Percentiles rank a stretch among this genome's conserved stretches.
Evolutionary conservation across 768 basidiomycete genomes (phyloP).

Genomic region (Filobasidium wieringae): DNA sequence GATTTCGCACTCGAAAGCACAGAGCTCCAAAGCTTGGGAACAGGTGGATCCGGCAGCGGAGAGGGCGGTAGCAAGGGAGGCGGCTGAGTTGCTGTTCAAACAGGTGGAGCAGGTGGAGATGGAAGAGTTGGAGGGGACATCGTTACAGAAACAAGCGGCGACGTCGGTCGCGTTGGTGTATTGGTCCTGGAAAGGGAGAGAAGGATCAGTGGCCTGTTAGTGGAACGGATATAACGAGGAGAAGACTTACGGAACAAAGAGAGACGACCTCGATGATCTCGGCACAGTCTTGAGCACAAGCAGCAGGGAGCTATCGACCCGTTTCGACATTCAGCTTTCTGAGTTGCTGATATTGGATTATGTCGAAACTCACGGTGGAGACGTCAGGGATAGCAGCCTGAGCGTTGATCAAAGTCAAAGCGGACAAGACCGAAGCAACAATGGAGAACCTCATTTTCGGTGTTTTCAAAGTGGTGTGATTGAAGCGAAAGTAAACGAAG

Average conservation of each 20-base stretch:
- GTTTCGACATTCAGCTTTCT: neutral
- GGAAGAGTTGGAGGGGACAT: conserved; percentile 24
- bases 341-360: neutral
- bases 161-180: conserved; percentile 12
- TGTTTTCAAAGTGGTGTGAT: neutral
- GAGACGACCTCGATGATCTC: conserved; percentile 24
- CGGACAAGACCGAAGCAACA: neutral
- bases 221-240: neutral
- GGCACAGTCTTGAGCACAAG: conserved; percentile 27
- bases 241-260: conserved; percentile 27
- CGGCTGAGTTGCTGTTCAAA: conserved; percentile 26
- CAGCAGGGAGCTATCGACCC: conserved; percentile 25
- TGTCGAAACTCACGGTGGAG: neutral
- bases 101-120: conserved; percentile 30
- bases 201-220: too few species aligned
- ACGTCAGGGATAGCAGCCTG: neutral
- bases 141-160: conserved; percentile 37
- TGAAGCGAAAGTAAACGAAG: too few species aligned
- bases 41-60: neutral
- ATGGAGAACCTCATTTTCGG: neutral
- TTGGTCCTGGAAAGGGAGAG: conserved; percentile 12
- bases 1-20: conserved; percentile 32
- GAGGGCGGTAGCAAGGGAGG: conserved; percentile 16
- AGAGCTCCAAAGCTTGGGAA: conserved; percentile 11
- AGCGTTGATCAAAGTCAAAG: neutral